Evolutionary conservation across 2,329 filamentous ascomycete genomes (phyloP), one percentile per base, ranked within the genome.

Genomic region (Monosporascus sp.): DNA sequence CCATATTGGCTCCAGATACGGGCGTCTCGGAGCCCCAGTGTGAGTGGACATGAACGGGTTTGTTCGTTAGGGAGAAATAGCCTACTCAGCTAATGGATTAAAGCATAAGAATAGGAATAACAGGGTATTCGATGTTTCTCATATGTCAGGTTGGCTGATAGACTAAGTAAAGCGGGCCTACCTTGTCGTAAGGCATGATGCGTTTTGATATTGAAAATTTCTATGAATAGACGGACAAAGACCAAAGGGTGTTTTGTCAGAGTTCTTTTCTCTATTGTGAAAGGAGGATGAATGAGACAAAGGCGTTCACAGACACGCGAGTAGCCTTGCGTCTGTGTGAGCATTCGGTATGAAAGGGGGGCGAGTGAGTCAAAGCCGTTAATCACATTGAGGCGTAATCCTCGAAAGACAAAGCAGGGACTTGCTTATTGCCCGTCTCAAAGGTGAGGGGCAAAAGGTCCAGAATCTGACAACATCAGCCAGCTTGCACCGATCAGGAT

Each of bases 1-100:
- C 68, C 69, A 71, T 52, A 73, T 52, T 3, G 71, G 70, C 54
- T 69, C 64, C 49, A 74, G 64, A 58, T 58, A 65, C 34, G 67
- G 70, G 16, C 67, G 68, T 38, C 59, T 56, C 46, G 66, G 59
- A 45, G 52, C 52, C 48, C 68, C 66, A 7, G 68, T 62, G 55
- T 70, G 63, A 61, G 64, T 70, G 50, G 57, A 58, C 62, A 61
- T 58, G 58, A 46, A 22, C 20, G 37, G 48, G 27, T 49, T 20
- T n/a, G n/a, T 22, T 36, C 26, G 38, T 3, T 44, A 43, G 36
- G 19, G 47, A 19, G 31, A 55, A 31, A 34, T 45, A 51, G 46
- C 41, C 48, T 47, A 41, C 22, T 46, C 55, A 50, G 49, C 54
- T 56, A n/a, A 19, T 16, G 3, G 17, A 41, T 11, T n/a, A 26